Percentiles rank a stretch among this genome's conserved stretches.
phyloP scores from a whole-genome alignment of 441 rosid species.

The Corymbia citriodora region DNA sequence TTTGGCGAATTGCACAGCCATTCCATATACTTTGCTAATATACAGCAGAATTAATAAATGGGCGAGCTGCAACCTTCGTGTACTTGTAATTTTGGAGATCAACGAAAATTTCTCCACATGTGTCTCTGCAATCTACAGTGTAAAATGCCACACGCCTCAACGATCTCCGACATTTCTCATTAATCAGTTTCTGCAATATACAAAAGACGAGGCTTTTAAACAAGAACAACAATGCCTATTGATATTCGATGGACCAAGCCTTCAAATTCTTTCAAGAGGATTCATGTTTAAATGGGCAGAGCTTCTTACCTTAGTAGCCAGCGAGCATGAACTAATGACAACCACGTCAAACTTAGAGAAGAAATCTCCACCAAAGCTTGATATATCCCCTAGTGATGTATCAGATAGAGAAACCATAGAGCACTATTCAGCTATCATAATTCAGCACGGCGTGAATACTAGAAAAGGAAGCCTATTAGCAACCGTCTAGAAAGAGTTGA shows the following conservation, averaged over 20 bases:
- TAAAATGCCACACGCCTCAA: slow-evolving; percentile 82
- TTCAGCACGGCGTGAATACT: neutral
- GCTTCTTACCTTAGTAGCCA: slow-evolving; percentile 41
- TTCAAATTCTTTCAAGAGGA: neutral
- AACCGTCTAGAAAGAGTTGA: slow-evolving; percentile 2
- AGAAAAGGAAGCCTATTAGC: neutral
- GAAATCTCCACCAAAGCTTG: slow-evolving; percentile 45
- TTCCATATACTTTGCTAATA: neutral
- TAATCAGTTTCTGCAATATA: slow-evolving; percentile 49
- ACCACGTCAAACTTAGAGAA: slow-evolving; percentile 66
- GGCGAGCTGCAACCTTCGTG: slow-evolving; percentile 34
- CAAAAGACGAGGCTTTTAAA: neutral
- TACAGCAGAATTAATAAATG: neutral
- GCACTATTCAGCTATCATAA: neutral
- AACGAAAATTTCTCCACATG: slow-evolving; percentile 79
- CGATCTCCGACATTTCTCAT: slow-evolving; percentile 65
- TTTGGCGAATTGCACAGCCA: neutral
- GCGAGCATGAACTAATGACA: slow-evolving; percentile 56
- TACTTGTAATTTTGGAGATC: slow-evolving; percentile 64
- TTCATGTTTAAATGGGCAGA: neutral
- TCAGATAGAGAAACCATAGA: neutral
- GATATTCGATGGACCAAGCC: neutral
- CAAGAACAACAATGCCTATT: neutral
- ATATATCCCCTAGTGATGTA: slow-evolving; percentile 46
- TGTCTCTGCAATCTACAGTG: slow-evolving; percentile 68